Evolutionary conservation across 345 rosid species (phyloP), one percentile per base, ranked within the genome.

Genomic region (Ceriops zippeliana): DNA sequence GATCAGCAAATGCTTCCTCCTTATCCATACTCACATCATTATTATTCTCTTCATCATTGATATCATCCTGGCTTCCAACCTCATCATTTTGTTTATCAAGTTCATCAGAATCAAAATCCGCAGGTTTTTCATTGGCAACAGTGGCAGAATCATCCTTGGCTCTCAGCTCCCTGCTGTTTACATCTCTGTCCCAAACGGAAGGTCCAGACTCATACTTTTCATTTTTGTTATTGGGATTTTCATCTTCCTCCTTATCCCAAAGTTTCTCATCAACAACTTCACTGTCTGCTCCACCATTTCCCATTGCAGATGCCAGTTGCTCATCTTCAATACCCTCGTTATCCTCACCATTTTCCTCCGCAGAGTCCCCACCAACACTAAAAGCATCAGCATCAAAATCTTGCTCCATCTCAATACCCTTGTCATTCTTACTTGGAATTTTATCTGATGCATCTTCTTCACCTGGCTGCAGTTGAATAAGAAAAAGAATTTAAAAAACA

Each of bases 371-470:
- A 70, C 96, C 87, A 56, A 95, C 85, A 67, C 92, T 90, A 72
- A 71, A 77, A 28, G 84, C 78, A 73, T 91, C 90, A 65, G 85
- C 98, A 52, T 69, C 80, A 70, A 95, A 89, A 65, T 90, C 96
- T 59, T 90, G 83, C 67, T 81, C 89, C 99, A 90, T 90, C 85
- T 91, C 99, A 62, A 95, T 81, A 10, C 99, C 99, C 77, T 88
- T 91, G 63, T 89, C 88, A 66, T 85, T 77, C 75, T 85, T 86
- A 75, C 72, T 72, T 49, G 83, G 86, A 73, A 71, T 65, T 72
- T 91, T 88, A 79, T 80, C 78, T 4, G 81, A 70, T 62, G 76
- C 81, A 76, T 82, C 92, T 78, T 87, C 95, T 75, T 84, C 87
- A 54, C 71, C 87, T 68, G 78, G 81, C 91, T 93, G 88, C 58